Conservation (phyloP, 768 basidiomycete species). For the Coprinopsis marcescibilis region DNA sequence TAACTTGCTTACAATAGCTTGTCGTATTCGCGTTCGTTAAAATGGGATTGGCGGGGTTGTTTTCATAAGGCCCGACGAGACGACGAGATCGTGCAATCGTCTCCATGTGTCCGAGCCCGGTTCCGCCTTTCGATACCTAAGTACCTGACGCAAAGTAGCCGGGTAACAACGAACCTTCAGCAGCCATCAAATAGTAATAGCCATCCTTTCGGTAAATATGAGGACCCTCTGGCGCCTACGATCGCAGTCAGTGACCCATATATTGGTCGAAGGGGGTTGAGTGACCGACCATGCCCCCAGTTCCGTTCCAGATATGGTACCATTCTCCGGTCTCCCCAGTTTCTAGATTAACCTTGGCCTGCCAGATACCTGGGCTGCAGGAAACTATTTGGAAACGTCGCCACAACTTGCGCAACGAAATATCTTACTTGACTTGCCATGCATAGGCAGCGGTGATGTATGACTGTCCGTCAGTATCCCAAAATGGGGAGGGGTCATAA, state of each 20-base stretch:
- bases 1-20: constrained; percentile 12
- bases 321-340: constrained; percentile 17
- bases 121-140: constrained; percentile 17
- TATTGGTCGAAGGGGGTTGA: neutral
- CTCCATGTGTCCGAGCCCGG: constrained; percentile 18
- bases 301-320: constrained; percentile 20
- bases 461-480: constrained; percentile 24
- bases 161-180: constrained; percentile 22
- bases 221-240: constrained; percentile 22
- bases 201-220: constrained; percentile 22
- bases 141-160: neutral
- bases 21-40: constrained; percentile 23
- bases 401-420: neutral
- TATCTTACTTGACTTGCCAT: constrained; percentile 17
- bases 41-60: constrained; percentile 23
- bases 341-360: constrained; percentile 18
- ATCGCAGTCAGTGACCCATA: neutral
- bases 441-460: constrained; percentile 25
- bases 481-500: constrained; percentile 29
- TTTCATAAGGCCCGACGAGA: constrained; percentile 18
- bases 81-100: constrained; percentile 25
- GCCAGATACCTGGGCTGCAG: constrained; percentile 20
- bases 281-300: constrained; percentile 20
- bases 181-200: constrained; percentile 31
- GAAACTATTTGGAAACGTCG: neutral